Percentiles rank a stretch among this genome's conserved stretches.
Conservation (phyloP, 148 eudicot species). For the Nepenthes gracilis region DNA sequence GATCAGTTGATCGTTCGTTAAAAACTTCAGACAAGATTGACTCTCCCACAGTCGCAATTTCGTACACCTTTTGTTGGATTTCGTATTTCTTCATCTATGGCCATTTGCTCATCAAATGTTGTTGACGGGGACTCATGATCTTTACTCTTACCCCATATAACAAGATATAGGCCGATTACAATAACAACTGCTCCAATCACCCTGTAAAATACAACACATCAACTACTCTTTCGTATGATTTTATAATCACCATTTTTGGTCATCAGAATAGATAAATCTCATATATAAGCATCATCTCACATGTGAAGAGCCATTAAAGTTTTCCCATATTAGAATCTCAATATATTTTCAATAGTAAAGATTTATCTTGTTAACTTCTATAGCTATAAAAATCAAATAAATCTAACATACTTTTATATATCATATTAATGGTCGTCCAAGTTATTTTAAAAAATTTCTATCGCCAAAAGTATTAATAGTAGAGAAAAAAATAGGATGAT, state of each 20-base stretch:
- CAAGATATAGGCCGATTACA: conserved; percentile 50
- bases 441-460: no score
- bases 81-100: background rate
- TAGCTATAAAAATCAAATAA: no score
- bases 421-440: no score
- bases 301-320: no score
- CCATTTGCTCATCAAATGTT: background rate
- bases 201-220: conserved; percentile 15
- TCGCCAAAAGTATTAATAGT: no score
- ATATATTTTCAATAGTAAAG: no score
- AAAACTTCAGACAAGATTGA: background rate
- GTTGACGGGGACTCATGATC: conserved; percentile 4
- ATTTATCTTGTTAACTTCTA: no score
- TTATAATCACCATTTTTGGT: no score
- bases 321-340: no score
- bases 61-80: background rate
- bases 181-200: conserved; percentile 50
- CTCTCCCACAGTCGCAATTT: background rate
- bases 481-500: background rate
- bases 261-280: background rate
- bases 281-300: background rate
- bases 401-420: no score
- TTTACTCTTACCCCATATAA: conserved; percentile 54
- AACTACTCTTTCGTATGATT: no score
- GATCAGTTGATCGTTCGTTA: no score